Conservation (phyloP, 305 asterid genomes). For the Fraxinus nigra region DNA sequence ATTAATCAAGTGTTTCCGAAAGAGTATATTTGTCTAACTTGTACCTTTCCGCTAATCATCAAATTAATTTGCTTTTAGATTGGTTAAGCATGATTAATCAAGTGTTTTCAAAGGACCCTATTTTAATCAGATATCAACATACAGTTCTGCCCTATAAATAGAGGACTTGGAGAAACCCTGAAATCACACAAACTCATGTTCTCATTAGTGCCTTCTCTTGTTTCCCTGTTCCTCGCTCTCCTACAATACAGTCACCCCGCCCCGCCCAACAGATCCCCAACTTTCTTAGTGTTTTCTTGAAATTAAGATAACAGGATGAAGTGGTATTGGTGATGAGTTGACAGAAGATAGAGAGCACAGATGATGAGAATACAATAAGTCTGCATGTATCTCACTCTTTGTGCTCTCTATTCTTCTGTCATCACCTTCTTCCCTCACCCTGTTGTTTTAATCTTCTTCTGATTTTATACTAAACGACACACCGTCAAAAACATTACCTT, state of each 20-base stretch:
- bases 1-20: not conserved
- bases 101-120: not conserved
- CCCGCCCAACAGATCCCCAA: not conserved
- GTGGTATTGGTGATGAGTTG: constrained; percentile 44
- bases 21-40: not conserved
- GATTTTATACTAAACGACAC: not conserved
- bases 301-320: constrained; percentile 26
- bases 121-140: not conserved
- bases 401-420: constrained; percentile 59
- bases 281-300: not conserved
- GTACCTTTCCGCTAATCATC: not conserved
- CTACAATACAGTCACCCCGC: not conserved
- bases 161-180: constrained; percentile 20
- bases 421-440: constrained; percentile 38
- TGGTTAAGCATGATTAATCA: not conserved
- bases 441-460: not conserved
- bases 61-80: not conserved
- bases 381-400: constrained; percentile 35
- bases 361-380: constrained; percentile 34
- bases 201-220: not conserved
- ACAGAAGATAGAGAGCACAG: constrained; percentile 67
- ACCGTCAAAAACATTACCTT: not conserved
- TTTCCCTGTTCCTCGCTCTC: not conserved
- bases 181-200: constrained; percentile 13
- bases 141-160: constrained; percentile 34